Evolutionary conservation across 2,329 filamentous ascomycete genomes (phyloP), one percentile per base, ranked within the genome.

Genomic region (Pestalotiopsis sp.): DNA sequence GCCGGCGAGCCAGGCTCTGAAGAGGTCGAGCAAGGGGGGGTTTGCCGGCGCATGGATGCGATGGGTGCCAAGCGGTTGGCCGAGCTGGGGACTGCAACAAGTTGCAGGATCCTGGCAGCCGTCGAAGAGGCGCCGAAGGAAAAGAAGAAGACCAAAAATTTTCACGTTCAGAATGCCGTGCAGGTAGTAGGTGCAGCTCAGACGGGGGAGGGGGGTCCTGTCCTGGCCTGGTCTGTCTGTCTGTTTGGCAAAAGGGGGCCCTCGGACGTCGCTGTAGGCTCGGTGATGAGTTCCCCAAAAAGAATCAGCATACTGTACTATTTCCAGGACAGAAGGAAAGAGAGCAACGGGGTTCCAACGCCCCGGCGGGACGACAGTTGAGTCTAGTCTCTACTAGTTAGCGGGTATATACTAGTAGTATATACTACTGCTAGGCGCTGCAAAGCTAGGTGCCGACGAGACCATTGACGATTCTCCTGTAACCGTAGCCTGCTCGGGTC

Each of bases 191-290:
- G 45, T n/a, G 20, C 45, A 52, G 20, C 17, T 52, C 20, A n/a
- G 17, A n/a, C 20, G 4, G 14, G 45, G 45, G 17, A 52, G 57
- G 57, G 63, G 45, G 9, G 38, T 66, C 5, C n/a, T 56, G 31
- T 61, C 27, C 49, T 9, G 56, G 7, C 17, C n/a, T 23, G 56
- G 39, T 56, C 23, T 23, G 23, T 23, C 23, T 23, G 39, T 56
- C 7, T 12, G 61, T 57, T 56, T 64, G 65, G 68, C 68, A 67
- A 69, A 69, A 67, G 68, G 68, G 65, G 68, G 45, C n/a, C 68
- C 31, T 36, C 68, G 68, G 67, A 69, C 67, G 61, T 66, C 68
- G 65, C 52, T 61, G 61, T 58, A 20, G 39, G 23, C 62, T 65
- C 62, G 63, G 63, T 39, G 23, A 56, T 56, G 63, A 31, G 14